Base-by-base conservation (phyloP, 768 basidiomycete genomes). In the Termitomyces sp. region DNA sequence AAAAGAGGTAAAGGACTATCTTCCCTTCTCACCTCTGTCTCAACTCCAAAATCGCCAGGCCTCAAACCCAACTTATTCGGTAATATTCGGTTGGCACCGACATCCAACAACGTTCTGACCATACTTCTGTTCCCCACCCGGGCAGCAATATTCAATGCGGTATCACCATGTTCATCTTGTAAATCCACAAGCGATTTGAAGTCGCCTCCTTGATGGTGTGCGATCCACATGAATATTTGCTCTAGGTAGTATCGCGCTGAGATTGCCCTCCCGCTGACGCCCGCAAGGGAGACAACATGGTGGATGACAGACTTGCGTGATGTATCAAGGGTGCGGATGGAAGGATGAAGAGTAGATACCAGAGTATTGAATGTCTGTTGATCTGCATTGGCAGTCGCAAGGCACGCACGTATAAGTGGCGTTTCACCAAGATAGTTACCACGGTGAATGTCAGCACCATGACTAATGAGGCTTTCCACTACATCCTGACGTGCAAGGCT, bases 391-490 rank as follows among this genome's bases (percentile, higher is more conserved):
- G 94, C 88, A 29, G 92, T 94, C 9, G 96, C 88, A 60, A 98
- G 83, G 61, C 93, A 89, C 5, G 96, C 91, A 45, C 96, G 89
- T 34, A 97, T 92, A 36, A 99, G 84, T 2, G 97, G 89, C 0
- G 96, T 98, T 73, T 99, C 97, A 50, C 97, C 96, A 5, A 89
- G 84, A 70, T 88, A 89, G 74, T 98, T 98, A 2, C 97, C 97
- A 8, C 94, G 85, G 67, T 94, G 85, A 15, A 94, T 79, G 71
- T 98, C 96, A 1, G 96, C 94, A 36, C 95, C 94, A 50, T 81
- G 78, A 2, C 76, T 75, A 60, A 98, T 81, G 40, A 99, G 82
- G 10, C 86, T 84, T 31, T 85, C 83, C 17, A 92, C 83, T 38
- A 83, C 85, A 31, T 81, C 77, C 53, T 85, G 81, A 25, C 92